Base-by-base conservation (phyloP, 2,329 filamentous ascomycete genomes). In the Chaetothyriales sp. region DNA sequence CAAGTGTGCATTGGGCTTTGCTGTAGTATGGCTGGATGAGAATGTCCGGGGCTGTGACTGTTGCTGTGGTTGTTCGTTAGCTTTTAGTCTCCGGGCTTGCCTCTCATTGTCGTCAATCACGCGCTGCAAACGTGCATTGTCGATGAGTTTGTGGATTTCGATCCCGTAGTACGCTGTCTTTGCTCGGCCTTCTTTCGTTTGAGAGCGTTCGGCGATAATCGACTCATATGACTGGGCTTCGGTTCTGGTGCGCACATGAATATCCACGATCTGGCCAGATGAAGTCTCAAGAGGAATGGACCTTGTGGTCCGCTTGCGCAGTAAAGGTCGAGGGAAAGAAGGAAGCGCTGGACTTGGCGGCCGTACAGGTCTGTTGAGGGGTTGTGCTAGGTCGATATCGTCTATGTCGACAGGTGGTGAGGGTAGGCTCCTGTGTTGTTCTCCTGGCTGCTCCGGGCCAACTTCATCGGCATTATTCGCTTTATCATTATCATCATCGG, bases 141-240 rank as follows among this genome's bases (percentile, higher is more conserved):
- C 82, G 52, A 97, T 77, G 43, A 98, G 71, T 51, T 81, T 75
- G 66, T 95, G 89, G 33, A 98, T 92, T 46, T 95, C 84, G 58
- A 98, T 84, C 8, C 92, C 92, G 65, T 95, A 98, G 68, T 89
- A 97, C 60, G 82, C 76, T 57, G 73, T 76, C 47, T 73, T 71
- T 18, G 80, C 80, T 60, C 72, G 73, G 18, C 77, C 77, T 29
- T 72, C 66, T n/a, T 65, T 64, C 2, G 69, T 68, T 3, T 64
- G 66, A 7, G 78, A 80, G 13, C 77, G 71, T 48, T 71, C 66
- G 18, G 77, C 77, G 54, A 80, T 71, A 2, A 78, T 63, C 54
- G 71, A 68, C 60, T 81, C 74, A 53, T 77, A 80, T 0, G 76
- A 67, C 6, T 73, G 53, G 0, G 63, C 53, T 5, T 64, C 56